Conservation (phyloP, 768 basidiomycete genomes). For the Kwoniella heveanensis region DNA sequence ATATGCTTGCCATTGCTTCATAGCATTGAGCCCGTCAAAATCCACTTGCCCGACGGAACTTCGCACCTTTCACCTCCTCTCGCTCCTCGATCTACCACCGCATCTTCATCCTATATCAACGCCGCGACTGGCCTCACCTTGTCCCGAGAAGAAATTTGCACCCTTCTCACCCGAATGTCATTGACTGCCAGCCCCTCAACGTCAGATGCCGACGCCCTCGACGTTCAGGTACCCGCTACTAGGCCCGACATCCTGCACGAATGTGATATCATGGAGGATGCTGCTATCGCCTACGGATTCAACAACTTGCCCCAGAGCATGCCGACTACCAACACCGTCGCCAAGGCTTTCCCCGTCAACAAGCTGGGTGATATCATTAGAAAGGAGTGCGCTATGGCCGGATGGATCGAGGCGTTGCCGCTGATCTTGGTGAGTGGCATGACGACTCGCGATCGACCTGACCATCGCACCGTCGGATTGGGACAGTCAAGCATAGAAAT, state of each 20-base stretch:
- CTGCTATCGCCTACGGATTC: constrained; percentile 95
- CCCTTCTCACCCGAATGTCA: constrained; percentile 81
- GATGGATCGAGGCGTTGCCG: constrained; percentile 94
- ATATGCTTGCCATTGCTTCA: neutral
- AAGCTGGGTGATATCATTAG: constrained; percentile 86
- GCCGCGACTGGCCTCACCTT: constrained; percentile 87
- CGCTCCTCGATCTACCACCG: constrained; percentile 68
- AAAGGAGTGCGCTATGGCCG: constrained; percentile 86
- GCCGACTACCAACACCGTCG: constrained; percentile 91
- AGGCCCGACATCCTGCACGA: constrained; percentile 97
- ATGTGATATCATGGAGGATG: constrained; percentile 98
- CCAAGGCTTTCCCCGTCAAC: constrained; percentile 85
- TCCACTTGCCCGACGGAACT: constrained; percentile 76
- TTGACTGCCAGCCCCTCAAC: constrained; percentile 64
- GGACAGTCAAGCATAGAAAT: too few relatives aligned
- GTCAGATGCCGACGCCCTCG: constrained; percentile 68
- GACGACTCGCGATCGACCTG: too few relatives aligned
- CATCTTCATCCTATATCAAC: constrained; percentile 89
- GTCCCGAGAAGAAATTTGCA: constrained; percentile 66
- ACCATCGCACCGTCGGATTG: too few relatives aligned
- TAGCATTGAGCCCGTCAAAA: constrained; percentile 90
- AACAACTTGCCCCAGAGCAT: constrained; percentile 92
- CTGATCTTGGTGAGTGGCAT: constrained; percentile 75
- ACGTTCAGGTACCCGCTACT: constrained; percentile 84
- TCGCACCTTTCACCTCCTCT: constrained; percentile 78